These are phyloP conservation scores for Pseudophaeomoniella oleicola DNA, from an alignment of 2,329 filamentous ascomycete species.

Conservation along the genomic window DNA sequence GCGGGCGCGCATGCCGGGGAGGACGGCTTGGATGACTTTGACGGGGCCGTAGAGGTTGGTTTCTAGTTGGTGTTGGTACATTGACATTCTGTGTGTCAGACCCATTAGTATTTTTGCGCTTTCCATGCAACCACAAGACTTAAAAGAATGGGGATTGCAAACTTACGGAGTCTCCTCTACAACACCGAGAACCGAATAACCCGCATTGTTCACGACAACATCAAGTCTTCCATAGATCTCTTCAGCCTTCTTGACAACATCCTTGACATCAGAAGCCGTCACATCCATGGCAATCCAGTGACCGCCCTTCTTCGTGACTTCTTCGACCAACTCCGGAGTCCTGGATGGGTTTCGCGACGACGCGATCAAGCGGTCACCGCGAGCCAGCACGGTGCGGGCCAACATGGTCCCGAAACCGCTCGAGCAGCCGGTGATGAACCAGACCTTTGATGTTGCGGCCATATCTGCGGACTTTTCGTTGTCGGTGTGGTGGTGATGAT, in stretches of 20 bases:
- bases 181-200: constrained; percentile 13
- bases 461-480: no score
- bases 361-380: constrained; percentile 36
- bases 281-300: constrained; percentile 32
- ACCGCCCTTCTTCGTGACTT: constrained; percentile 29
- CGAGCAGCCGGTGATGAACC: constrained; percentile 40
- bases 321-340: constrained; percentile 8
- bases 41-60: constrained; percentile 30
- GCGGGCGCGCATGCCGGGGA: constrained; percentile 23
- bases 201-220: constrained; percentile 35
- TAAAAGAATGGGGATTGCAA: no score
- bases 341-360: constrained; percentile 28
- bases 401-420: constrained; percentile 37
- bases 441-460: no score
- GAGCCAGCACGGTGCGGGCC: constrained; percentile 26
- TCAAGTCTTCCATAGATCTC: constrained; percentile 18
- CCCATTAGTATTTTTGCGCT: no score
- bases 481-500: no score
- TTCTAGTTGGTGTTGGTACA: no score
- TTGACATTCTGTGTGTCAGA: no score
- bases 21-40: constrained; percentile 20
- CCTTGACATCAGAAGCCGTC: constrained; percentile 13
- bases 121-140: no score
- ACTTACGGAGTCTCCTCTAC: constrained; percentile 15
- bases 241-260: constrained; percentile 2